Conservation (phyloP, 257 asterid species). For the Nyctanthes arbortristis region DNA sequence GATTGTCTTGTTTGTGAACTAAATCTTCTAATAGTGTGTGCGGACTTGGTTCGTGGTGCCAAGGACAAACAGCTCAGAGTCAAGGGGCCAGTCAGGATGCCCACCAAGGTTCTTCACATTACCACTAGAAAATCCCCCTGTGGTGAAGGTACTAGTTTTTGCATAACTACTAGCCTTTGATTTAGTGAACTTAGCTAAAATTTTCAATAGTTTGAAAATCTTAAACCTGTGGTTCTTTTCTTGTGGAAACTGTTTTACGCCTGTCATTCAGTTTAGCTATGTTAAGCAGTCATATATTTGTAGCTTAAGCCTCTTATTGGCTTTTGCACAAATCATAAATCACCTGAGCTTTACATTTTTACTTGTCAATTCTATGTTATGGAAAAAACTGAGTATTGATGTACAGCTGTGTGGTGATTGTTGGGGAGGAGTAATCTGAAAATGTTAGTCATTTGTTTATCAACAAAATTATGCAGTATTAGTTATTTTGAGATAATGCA, state of each 20-base stretch:
- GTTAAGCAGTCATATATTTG: background rate
- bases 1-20: background rate
- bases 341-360: background rate
- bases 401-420: too few relatives aligned
- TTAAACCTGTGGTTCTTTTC: background rate
- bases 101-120: conserved; percentile 26
- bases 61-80: conserved; percentile 23
- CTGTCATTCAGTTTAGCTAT: background rate
- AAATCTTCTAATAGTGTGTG: conserved; percentile 11
- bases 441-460: too few relatives aligned
- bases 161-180: background rate
- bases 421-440: too few relatives aligned
- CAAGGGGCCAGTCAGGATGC: conserved; percentile 28
- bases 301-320: too few relatives aligned
- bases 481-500: too few relatives aligned
- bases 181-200: background rate
- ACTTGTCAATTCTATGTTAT: too few relatives aligned
- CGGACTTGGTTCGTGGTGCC: conserved; percentile 22
- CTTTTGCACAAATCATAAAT: background rate
- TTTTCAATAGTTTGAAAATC: background rate
- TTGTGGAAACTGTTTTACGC: background rate
- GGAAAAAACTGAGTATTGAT: too few relatives aligned
- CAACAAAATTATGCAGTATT: too few relatives aligned
- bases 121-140: conserved; percentile 24
- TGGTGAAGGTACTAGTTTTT: conserved; percentile 11